A percentile compares a stretch with the other conserved stretches of the same genome.
These are phyloP conservation scores for Wickerhamia fluorescens DNA, from an alignment of 805 yeast species.

Conservation along the genomic window DNA sequence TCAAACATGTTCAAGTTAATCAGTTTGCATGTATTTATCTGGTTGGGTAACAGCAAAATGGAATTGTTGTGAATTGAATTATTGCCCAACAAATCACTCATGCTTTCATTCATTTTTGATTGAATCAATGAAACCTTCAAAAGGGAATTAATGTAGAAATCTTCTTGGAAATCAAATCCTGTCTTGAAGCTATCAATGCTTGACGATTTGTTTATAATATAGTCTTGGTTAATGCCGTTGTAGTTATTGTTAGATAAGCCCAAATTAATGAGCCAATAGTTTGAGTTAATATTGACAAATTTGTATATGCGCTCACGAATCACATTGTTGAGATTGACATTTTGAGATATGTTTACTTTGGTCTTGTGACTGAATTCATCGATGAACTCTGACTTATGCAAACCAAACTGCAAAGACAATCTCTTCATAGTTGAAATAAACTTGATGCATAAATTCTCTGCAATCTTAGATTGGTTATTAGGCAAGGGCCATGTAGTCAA, in stretches of 20 bases:
- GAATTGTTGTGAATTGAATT: constrained; percentile 8
- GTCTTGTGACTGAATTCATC: constrained; percentile 34
- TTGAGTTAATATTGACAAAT: constrained; percentile 35
- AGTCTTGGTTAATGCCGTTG: constrained; percentile 25
- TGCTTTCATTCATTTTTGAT: constrained; percentile 32
- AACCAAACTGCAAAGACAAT: constrained; percentile 35
- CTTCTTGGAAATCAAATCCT: constrained; percentile 6
- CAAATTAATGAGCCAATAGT: constrained; percentile 35
- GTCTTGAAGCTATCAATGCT: constrained; percentile 15
- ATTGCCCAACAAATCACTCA: constrained; percentile 23
- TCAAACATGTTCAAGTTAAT: constrained; percentile 39
- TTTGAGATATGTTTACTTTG: constrained; percentile 14
- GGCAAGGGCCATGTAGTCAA: constrained; percentile 42
- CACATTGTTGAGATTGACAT: constrained; percentile 24
- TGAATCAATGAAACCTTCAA: constrained; percentile 29
- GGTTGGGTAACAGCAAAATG: constrained; percentile 9
- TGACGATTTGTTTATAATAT: constrained; percentile 28
- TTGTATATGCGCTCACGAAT: constrained; percentile 37
- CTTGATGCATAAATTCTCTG: constrained; percentile 29
- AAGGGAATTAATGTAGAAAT: constrained; percentile 18
- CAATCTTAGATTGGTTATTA: constrained; percentile 14
- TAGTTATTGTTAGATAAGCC: constrained; percentile 27
- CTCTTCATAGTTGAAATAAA: constrained; percentile 33
- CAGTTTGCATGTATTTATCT: constrained; percentile 20
- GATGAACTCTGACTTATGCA: constrained; percentile 35